A percentile compares a stretch with the other conserved stretches of the same genome.
phyloP scores from a whole-genome alignment of 2,329 filamentous ascomycete species.

The Fusarium pseudonygamai region DNA sequence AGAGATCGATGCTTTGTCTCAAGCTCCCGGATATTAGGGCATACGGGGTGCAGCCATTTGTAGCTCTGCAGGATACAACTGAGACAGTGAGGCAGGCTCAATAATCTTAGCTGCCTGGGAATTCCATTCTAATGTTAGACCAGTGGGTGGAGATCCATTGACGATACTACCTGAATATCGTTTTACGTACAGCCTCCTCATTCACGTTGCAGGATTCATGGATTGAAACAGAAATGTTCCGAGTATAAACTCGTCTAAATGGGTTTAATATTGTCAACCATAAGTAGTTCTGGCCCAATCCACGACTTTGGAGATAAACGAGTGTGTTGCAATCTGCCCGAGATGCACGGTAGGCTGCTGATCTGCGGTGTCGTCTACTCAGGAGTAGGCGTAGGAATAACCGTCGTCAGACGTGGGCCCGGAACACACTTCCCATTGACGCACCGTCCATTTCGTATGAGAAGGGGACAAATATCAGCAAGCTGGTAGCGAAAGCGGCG shows the following conservation, averaged over 20 bases:
- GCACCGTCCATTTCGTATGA: background rate
- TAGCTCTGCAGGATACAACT: background rate
- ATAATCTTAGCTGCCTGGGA: background rate
- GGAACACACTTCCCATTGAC: background rate
- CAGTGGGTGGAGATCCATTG: background rate
- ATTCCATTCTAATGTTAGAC: background rate
- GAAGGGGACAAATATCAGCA: background rate
- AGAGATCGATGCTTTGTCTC: background rate
- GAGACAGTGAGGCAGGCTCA: background rate
- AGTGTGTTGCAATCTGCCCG: background rate
- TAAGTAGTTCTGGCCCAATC: background rate
- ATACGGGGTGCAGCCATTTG: background rate
- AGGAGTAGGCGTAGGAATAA: background rate
- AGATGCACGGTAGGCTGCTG: background rate
- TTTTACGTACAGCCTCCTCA: rapidly evolving
- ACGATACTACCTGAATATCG: background rate
- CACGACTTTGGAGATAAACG: too few species aligned
- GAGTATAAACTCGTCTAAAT: background rate
- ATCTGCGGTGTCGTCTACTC: background rate
- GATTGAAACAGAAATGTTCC: background rate
- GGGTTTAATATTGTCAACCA: background rate
- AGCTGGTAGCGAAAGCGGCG: background rate
- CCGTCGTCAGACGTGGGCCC: background rate
- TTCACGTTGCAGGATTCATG: too few species aligned
- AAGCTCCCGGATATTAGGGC: background rate